Base-by-base conservation (phyloP, 306 rosid species). In the Castanospermum australe region DNA sequence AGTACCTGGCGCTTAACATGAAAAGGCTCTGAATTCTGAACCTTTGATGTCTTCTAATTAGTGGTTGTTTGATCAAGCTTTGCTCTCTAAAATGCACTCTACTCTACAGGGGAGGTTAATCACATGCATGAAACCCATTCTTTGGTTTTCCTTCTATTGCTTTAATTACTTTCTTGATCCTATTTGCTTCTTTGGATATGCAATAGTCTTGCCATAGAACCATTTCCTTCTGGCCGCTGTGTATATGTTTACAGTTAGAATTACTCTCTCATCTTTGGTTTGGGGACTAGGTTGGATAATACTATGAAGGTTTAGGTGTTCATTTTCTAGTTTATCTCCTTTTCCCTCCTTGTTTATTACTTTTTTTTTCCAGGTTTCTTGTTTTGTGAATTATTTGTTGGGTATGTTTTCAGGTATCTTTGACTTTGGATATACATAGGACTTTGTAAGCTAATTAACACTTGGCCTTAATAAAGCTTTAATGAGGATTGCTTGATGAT, bases 401-500 rank as follows among this genome's bases (percentile, higher is more conserved):
- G 25, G 61, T 24, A 24, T 68, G 38, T 36, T 79, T 48, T 22
- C 30, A 48, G 73, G 28, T 67, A 13, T 56, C 10, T 68, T 47
- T 38, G 64, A 47, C 10, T 45, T 56, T 10, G 8, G 48, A 33
- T 71, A 56, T 24, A 44, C 22, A 28, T 65, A 28, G 50, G 82
- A 28, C 8, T 45, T 22, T 78, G 61, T 54, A 11, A 42, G 44
- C 9, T n/a, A 9, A 56, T 54, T 75, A n/a, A 33, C 54, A 28
- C 45, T 71, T n/a, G n/a, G 67, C 79, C 60, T 42, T 30, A 14
- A 14, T 41, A 33, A 77, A 30, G 47, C 77, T n/a, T 20, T 17
- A 28, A 45, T 28, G 75, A 63, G 54, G 45, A 44, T 59, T 69
- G 32, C 56, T 59, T 78, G 42, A 73, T 60, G 63, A 47, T 51